phyloP scores from a whole-genome alignment of 441 rosid species.

The Euphorbia schlechtendalii region DNA sequence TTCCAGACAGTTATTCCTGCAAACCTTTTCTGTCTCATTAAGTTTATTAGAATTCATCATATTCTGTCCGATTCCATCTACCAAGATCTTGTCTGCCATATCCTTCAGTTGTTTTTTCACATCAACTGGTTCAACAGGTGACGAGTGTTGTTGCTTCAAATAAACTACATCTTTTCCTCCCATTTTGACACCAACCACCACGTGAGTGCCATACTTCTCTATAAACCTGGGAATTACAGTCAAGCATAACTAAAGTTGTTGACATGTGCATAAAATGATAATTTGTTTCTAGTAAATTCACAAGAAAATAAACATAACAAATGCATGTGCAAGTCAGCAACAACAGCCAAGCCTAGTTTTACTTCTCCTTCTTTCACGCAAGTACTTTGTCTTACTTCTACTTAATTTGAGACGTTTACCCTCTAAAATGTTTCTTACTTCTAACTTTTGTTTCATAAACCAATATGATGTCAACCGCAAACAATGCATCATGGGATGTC shows the following conservation, averaged over 20 bases:
- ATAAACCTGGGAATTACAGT: slow-evolving; percentile 55
- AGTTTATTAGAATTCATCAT: slow-evolving; percentile 8
- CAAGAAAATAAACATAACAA: neutral
- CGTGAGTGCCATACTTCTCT: slow-evolving; percentile 82
- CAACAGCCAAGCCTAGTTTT: too few species aligned
- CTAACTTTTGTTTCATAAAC: too few species aligned
- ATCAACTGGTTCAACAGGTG: slow-evolving; percentile 67
- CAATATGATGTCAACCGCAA: too few species aligned
- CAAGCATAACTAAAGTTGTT: neutral
- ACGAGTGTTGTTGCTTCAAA: slow-evolving; percentile 75
- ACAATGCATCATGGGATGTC: too few species aligned
- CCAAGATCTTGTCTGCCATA: slow-evolving; percentile 75
- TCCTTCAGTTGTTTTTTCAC: slow-evolving; percentile 70
- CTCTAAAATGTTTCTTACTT: too few species aligned
- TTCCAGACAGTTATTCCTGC: neutral
- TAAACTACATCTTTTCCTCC: slow-evolving; percentile 93
- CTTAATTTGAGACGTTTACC: too few species aligned
- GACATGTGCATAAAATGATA: neutral
- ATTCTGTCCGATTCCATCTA: slow-evolving; percentile 16
- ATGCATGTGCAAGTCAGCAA: neutral
- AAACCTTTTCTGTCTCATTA: slow-evolving; percentile 20
- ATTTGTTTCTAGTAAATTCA: neutral
- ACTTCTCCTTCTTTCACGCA: too few species aligned
- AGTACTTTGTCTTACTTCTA: too few species aligned
- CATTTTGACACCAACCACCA: slow-evolving; percentile 84